Conservation (phyloP, 257 asterid species). For the Salvia rosmarinus region DNA sequence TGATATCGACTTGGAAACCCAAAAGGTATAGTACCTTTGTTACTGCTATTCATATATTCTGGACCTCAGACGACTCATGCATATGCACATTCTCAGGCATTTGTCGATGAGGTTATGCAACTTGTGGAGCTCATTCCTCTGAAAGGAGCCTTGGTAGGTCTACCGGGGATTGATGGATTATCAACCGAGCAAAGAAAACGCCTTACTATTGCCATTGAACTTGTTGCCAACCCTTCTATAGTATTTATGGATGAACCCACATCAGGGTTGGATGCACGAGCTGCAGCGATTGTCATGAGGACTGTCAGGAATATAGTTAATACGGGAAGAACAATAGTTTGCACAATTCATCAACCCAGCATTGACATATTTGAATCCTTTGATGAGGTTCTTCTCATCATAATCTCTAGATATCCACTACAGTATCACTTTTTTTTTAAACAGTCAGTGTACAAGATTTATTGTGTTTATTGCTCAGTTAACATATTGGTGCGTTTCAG, state of each 20-base stretch:
- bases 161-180: slow-evolving; percentile 81
- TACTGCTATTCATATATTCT: too few relatives aligned
- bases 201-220: slow-evolving; percentile 82
- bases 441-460: too few relatives aligned
- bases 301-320: slow-evolving; percentile 90
- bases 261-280: slow-evolving; percentile 88
- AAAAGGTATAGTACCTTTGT: slow-evolving; percentile 50
- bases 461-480: too few relatives aligned
- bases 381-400: slow-evolving; percentile 69
- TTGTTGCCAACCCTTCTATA: slow-evolving; percentile 88
- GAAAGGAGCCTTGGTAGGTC: slow-evolving; percentile 69
- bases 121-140: slow-evolving; percentile 75
- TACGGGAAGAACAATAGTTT: slow-evolving; percentile 86
- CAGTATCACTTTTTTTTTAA: too few relatives aligned
- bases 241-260: slow-evolving; percentile 96
- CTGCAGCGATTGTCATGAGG: slow-evolving; percentile 94
- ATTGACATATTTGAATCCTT: slow-evolving; percentile 85
- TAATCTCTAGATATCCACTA: too few relatives aligned
- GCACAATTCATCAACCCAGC: slow-evolving; percentile 96
- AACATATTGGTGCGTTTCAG: too few relatives aligned
- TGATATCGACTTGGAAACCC: slow-evolving; percentile 61
- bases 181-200: slow-evolving; percentile 88
- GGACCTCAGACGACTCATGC: too few relatives aligned
- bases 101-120: slow-evolving; percentile 80
- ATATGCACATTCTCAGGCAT: slow-evolving; percentile 69